Evolutionary conservation across 805 yeast genomes (phyloP), one percentile per base, ranked within the genome.

Genomic region (Candida andamanensis): DNA sequence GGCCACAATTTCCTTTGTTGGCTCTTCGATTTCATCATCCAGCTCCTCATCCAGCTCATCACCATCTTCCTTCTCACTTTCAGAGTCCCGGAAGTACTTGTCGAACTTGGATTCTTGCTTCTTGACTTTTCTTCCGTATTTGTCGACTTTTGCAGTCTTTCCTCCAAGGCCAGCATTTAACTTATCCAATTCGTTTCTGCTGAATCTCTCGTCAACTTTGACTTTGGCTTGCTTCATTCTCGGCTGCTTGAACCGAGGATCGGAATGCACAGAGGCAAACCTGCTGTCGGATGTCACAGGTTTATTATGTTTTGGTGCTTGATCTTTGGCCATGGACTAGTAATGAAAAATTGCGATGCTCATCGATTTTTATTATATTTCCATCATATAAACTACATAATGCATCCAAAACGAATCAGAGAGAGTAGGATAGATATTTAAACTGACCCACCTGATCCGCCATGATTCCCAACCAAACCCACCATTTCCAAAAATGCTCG

Each of bases 401-500:
- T 19, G 22, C 22, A 11, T 6, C 7, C 19, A 13, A n/a, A n/a
- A n/a, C n/a, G n/a, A n/a, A n/a, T n/a, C n/a, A n/a, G n/a, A n/a
- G n/a, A n/a, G 11, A 15, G 15, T 8, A 12, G 15, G 15, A 26
- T 15, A 18, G 11, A 9, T 26, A 15, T 15, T 23, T 49, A 71
- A 8, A 72, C 55, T 26, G 75, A 69, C 1, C 78, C 79, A 3
- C 78, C 79, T 4, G 41, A 34, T 6, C 39, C 39, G 24, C 64
- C 58, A 9, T 56, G 59, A 25, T 64, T 59, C 1, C 79, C 78
- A 5, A 72, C 68, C 26, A 75, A 49, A 0, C 80, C 80, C 0
- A 85, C 96, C 85, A 89, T 72, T 44, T 87, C 97, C 40, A 89
- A 58, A 29, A 89, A 63, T 1, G 95, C 95, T 35, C 86, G 58